Base-by-base conservation (phyloP, 345 rosid species). In the Conringia planisiliqua region DNA sequence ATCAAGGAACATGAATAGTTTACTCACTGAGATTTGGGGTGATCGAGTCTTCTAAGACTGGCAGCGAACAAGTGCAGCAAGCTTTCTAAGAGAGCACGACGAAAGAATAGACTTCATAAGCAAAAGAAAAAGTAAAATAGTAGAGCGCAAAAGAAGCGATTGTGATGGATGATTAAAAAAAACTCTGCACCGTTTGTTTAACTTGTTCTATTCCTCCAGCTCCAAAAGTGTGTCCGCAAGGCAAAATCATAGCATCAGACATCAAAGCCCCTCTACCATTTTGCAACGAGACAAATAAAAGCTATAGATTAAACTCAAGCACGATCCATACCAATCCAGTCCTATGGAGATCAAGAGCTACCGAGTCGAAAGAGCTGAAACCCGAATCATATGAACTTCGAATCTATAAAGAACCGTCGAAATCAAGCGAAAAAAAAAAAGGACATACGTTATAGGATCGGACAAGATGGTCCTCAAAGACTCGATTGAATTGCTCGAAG, bases 201-300 rank as follows among this genome's bases (percentile, higher is more conserved):
- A 89, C 84, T 38, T 89, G 88, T 47, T 88, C 91, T 36, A 93
- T 79, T 59, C 98, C 98, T 67, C 81, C 89, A 71, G 80, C 61
- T 32, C 96, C 94, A 87, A 93, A 93, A 60, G 96, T 89, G 79
- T 93, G 98, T 27, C 98, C 98, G 69, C 97, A 93, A 17, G 90
- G 92, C 81, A 93, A 82, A 38, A 93, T 91, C 94, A 93, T 87
- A 2, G 98, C 98, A 82, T 93, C 97, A 74, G 83, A 89, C 97
- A 94, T 91, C 59, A 94, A 85, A 78, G 80, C 77, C 52, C 98
- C 90, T 73, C 97, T 91, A 81, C 61, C 46, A 44, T 74, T 69
- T 29, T 20, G 44, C 42, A 55, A 52, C 48, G 1, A 52, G 5
- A 59, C 24, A 78, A 43, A 42, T 14, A 58, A n/a, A 29, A 54